phyloP scores from a whole-genome alignment of 148 eudicot species.

The Chenopodium formosanum region DNA sequence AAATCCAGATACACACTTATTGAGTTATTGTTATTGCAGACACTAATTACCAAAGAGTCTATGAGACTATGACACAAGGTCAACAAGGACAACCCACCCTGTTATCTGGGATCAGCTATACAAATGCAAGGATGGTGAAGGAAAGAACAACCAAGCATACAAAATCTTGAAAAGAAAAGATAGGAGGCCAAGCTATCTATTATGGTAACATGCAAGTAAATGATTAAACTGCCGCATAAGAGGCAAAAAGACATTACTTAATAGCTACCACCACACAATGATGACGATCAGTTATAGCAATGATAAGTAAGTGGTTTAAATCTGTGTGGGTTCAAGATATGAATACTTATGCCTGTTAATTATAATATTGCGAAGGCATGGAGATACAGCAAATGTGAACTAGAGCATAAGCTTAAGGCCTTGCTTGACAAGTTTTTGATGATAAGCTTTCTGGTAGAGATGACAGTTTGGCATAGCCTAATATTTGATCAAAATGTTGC shows the following conservation, averaged over 20 bases:
- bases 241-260: not conserved
- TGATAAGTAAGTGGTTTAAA: no score
- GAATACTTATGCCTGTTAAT: no score
- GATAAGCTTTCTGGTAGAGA: not conserved
- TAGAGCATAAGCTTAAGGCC: no score
- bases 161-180: not conserved
- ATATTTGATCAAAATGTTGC: not conserved
- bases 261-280: not conserved
- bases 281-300: not conserved
- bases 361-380: no score
- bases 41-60: not conserved
- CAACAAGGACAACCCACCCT: not conserved
- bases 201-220: not conserved
- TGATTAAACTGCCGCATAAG: no score
- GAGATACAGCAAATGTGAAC: no score
- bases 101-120: not conserved
- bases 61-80: not conserved
- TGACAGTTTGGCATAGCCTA: not conserved
- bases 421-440: not conserved
- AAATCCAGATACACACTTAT: not conserved
- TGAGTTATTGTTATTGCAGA: not conserved
- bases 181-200: not conserved
- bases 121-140: not conserved
- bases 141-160: not conserved
- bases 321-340: no score